Conservation (phyloP, 2,329 filamentous ascomycete genomes). For the Penicillium sp. region DNA sequence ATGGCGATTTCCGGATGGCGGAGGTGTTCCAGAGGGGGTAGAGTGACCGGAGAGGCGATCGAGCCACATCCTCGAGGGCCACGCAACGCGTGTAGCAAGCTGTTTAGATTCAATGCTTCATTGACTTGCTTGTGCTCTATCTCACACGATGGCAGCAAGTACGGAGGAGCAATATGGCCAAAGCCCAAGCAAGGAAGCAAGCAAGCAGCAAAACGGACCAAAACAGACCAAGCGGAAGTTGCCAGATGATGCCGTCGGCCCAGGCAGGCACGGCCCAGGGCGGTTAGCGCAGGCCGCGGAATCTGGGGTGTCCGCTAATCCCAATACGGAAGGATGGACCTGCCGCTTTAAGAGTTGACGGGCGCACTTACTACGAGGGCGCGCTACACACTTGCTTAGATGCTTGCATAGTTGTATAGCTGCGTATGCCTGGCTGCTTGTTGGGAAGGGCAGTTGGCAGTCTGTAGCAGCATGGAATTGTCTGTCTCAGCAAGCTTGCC, state of each 20-base stretch:
- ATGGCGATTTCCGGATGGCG: slow-evolving; percentile 61
- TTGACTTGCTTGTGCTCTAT: slow-evolving; percentile 17
- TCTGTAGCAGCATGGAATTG: too few relatives aligned
- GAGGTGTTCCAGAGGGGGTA: slow-evolving; percentile 59
- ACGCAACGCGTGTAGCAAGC: neutral
- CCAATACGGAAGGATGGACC: neutral
- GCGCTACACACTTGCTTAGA: neutral
- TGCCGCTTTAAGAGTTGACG: neutral
- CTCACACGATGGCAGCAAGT: too few relatives aligned
- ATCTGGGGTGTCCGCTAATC: neutral
- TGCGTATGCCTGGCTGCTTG: too few relatives aligned
- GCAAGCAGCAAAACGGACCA: neutral
- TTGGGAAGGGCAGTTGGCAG: too few relatives aligned
- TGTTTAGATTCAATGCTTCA: slow-evolving; percentile 19
- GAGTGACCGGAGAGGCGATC: slow-evolving; percentile 76
- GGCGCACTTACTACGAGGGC: too few relatives aligned
- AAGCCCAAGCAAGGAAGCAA: neutral
- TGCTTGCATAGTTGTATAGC: too few relatives aligned
- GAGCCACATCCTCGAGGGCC: slow-evolving; percentile 67
- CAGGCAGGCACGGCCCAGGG: neutral
- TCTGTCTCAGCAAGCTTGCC: too few relatives aligned
- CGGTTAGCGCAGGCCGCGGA: neutral
- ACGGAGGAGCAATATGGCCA: neutral
- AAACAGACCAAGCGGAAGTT: neutral
- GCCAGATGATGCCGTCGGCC: neutral